Evolutionary conservation across 805 yeast species (phyloP).

Genomic region (Zygoascus flipseniorum): DNA sequence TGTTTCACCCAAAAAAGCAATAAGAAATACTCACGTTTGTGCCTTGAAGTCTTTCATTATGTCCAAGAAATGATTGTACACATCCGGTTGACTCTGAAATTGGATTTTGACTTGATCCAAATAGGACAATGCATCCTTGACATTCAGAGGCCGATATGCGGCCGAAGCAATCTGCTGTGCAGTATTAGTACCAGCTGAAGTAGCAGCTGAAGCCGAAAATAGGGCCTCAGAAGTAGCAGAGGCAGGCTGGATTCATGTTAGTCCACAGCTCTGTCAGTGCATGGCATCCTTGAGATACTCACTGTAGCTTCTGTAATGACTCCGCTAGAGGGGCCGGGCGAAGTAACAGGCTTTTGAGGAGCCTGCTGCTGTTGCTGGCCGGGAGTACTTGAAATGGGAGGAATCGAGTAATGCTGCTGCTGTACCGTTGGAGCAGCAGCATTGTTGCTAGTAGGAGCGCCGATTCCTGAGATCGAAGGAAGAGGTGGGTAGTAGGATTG

Average conservation of each 20-base stretch:
- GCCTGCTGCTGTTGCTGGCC: slow-evolving; percentile 12
- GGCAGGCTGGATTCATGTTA: not conserved
- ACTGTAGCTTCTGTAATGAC: not conserved
- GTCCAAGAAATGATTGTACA: slow-evolving; percentile 90
- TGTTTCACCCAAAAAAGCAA: not conserved
- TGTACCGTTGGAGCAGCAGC: not conserved
- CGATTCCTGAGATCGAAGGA: slow-evolving; percentile 24
- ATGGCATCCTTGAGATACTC: not conserved
- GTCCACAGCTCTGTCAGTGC: too few relatives aligned
- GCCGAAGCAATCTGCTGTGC: slow-evolving; percentile 24
- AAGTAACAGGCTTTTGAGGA: not conserved
- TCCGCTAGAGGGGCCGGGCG: not conserved
- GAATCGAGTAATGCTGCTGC: slow-evolving; percentile 9
- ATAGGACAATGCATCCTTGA: slow-evolving; percentile 91
- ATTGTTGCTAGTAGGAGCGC: slow-evolving; percentile 8
- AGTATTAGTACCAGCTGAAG: slow-evolving; percentile 4
- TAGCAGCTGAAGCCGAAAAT: not conserved
- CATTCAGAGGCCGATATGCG: slow-evolving; percentile 63
- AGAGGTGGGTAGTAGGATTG: slow-evolving; percentile 22
- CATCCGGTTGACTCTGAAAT: slow-evolving; percentile 87
- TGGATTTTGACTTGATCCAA: slow-evolving; percentile 93
- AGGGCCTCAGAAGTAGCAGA: not conserved
- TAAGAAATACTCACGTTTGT: slow-evolving; percentile 48
- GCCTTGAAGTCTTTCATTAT: slow-evolving; percentile 98
- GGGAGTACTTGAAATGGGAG: slow-evolving; percentile 13